A percentile compares a stretch with the other conserved stretches of the same genome.
Conservation (phyloP, 192 early-diverging fungal species). For the Coemansia sp. region DNA sequence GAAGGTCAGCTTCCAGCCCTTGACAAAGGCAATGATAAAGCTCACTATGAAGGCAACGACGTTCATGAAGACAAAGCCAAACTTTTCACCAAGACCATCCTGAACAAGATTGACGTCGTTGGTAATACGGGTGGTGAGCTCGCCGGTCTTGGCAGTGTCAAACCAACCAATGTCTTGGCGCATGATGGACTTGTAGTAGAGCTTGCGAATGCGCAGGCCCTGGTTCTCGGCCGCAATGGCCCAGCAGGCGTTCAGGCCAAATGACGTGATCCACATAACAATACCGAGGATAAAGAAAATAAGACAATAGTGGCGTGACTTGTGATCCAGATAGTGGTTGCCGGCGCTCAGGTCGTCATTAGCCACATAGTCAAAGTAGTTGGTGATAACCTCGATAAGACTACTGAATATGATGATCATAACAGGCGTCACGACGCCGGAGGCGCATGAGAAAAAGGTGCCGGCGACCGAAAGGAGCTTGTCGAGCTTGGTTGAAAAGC, state of each 20-base stretch:
- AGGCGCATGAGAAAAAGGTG: slow-evolving; percentile 39
- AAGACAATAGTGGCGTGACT: slow-evolving; percentile 44
- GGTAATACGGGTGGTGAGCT: slow-evolving; percentile 82
- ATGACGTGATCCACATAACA: slow-evolving; percentile 42
- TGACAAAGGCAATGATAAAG: slow-evolving; percentile 76
- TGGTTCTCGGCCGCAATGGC: slow-evolving; percentile 61
- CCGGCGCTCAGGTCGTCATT: slow-evolving; percentile 14
- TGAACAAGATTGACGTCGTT: slow-evolving; percentile 83
- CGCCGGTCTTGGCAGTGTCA: slow-evolving; percentile 73
- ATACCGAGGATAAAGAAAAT: slow-evolving; percentile 45
- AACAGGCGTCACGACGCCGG: slow-evolving; percentile 47
- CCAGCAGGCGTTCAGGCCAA: slow-evolving; percentile 44
- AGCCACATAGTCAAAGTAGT: background rate
- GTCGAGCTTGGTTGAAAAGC: slow-evolving; percentile 68
- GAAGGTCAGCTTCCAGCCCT: slow-evolving; percentile 78
- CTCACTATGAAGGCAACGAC: slow-evolving; percentile 68
- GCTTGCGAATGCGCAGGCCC: slow-evolving; percentile 73
- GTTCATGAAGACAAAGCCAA: slow-evolving; percentile 66
- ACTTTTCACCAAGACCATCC: slow-evolving; percentile 86
- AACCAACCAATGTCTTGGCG: slow-evolving; percentile 90
- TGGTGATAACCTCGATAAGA: slow-evolving; percentile 17
- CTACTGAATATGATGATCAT: slow-evolving; percentile 26
- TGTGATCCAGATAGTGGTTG: slow-evolving; percentile 28
- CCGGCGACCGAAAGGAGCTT: slow-evolving; percentile 57
- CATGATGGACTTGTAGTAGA: slow-evolving; percentile 79